Base-by-base conservation (phyloP, 2,329 filamentous ascomycete species). In the Westerdykella sp. region DNA sequence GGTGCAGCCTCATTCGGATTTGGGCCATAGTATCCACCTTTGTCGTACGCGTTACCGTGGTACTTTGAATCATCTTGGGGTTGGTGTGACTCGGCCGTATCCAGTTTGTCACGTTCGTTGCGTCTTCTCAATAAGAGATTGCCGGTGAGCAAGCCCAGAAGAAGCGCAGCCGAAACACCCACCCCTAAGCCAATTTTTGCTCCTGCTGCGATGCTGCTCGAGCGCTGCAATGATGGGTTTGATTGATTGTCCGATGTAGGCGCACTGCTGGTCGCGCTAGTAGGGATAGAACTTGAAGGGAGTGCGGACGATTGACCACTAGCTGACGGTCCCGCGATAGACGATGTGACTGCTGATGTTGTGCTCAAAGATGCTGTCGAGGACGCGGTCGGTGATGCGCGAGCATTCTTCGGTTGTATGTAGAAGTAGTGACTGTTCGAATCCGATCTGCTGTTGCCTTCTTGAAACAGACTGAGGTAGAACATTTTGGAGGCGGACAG, bases 151-250 rank as follows among this genome's bases (percentile, higher is more conserved):
- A 32, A 14, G 6, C 30, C 30, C 12, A 32, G 30, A 14, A 14
- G 12, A 12, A 32, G 30, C 3, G 30, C 30, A 32, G 14, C 72
- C 2, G 59, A 49, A 36, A 46, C 55, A 48, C 47, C 53, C 13
- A 48, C 55, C 10, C 45, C 63, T 32, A 57, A 60, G 34, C 50
- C 49, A 7, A 47, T 53, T 9, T 54, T 65, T 25, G 64, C 30
- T 32, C 30, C 30, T 14, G 30, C 14, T 14, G 30, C 12, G 12
- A 32, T 12, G 14, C 30, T 14, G 18, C 18, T 21, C 18, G 18
- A 21, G 18, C 18, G 18, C 18, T 21, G 18, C 18, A 21, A 21
- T 21, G 18, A 21, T 32, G 12, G 12, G 14, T 6, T 32, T 32
- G 6, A 32, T 14, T 32, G 4, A 13, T 12, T 12, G 12, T 32